Conservation (phyloP, 2,329 filamentous ascomycete genomes). For the Hirsutella minnesotensis region DNA sequence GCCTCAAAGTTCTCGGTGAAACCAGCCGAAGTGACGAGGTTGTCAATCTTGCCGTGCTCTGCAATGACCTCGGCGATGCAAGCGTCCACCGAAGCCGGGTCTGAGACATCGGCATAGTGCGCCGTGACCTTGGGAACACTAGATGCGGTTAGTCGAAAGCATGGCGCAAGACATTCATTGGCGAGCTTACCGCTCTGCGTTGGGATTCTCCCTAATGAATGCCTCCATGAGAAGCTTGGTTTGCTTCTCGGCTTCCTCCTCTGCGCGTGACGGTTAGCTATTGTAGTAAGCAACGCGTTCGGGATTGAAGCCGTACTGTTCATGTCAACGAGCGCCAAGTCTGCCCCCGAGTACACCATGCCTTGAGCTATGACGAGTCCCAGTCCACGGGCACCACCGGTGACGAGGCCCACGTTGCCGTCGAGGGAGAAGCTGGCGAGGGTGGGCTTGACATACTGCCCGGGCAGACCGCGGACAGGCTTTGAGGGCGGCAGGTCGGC, state of each 20-base stretch:
- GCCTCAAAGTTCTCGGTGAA: conserved; percentile 96
- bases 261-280: conserved; percentile 28
- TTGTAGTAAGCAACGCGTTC: too few relatives aligned
- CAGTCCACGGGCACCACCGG: conserved; percentile 78
- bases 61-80: conserved; percentile 51
- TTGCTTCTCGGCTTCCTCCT: conserved; percentile 72
- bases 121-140: conserved; percentile 75
- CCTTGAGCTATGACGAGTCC: conserved; percentile 90
- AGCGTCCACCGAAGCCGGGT: conserved; percentile 63
- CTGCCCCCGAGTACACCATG: conserved; percentile 75
- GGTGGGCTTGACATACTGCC: conserved; percentile 73
- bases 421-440: conserved; percentile 80
- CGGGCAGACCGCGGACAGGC: conserved; percentile 64
- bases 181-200: conserved; percentile 49
- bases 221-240: conserved; percentile 61
- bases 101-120: conserved; percentile 80
- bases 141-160: too few relatives aligned
- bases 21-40: conserved; percentile 88
- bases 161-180: too few relatives aligned
- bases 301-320: conserved; percentile 47
- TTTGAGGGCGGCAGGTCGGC: conserved; percentile 57
- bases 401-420: conserved; percentile 72
- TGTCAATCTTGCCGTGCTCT: conserved; percentile 71
- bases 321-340: conserved; percentile 86
- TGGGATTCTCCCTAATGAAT: conserved; percentile 71